phyloP scores from a whole-genome alignment of 805 yeast genomes.

The Teunomyces kruisii region DNA sequence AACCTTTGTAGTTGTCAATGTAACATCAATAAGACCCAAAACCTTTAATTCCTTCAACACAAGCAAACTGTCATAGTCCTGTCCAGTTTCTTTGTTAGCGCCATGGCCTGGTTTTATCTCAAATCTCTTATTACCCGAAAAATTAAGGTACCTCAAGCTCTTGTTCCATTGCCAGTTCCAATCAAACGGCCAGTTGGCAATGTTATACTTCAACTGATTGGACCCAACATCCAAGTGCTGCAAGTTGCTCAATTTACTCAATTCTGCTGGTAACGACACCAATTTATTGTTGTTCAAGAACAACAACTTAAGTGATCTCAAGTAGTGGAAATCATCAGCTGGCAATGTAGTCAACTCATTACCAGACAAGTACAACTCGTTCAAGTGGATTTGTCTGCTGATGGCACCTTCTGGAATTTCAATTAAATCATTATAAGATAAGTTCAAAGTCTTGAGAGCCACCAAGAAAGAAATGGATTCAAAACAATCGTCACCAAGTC shows the following conservation, averaged over 20 bases:
- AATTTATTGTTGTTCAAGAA: constrained; percentile 82
- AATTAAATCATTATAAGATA: constrained; percentile 79
- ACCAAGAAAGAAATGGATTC: constrained; percentile 60
- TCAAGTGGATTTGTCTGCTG: constrained; percentile 53
- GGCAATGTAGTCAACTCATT: constrained; percentile 78
- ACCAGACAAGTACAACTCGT: constrained; percentile 77
- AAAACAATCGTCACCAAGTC: constrained; percentile 74
- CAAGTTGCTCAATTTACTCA: constrained; percentile 64
- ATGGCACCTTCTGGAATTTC: constrained; percentile 81
- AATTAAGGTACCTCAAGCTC: constrained; percentile 73
- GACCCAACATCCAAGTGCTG: constrained; percentile 86
- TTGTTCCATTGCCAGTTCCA: constrained; percentile 96
- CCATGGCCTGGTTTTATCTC: constrained; percentile 74
- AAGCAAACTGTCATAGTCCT: constrained; percentile 66
- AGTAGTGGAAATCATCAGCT: constrained; percentile 74
- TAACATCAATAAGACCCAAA: constrained; percentile 92
- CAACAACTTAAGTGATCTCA: constrained; percentile 58
- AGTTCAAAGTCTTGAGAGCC: constrained; percentile 62
- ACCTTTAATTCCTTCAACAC: constrained; percentile 66
- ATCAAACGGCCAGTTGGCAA: constrained; percentile 91
- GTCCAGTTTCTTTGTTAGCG: constrained; percentile 53
- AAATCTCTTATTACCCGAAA: constrained; percentile 88
- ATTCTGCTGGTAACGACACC: constrained; percentile 84
- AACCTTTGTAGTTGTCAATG: constrained; percentile 81
- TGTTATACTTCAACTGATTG: constrained; percentile 85